Percentiles rank a stretch among this genome's conserved stretches.
phyloP scores from a whole-genome alignment of 768 basidiomycete species.

The Lactifluus piperatus region DNA sequence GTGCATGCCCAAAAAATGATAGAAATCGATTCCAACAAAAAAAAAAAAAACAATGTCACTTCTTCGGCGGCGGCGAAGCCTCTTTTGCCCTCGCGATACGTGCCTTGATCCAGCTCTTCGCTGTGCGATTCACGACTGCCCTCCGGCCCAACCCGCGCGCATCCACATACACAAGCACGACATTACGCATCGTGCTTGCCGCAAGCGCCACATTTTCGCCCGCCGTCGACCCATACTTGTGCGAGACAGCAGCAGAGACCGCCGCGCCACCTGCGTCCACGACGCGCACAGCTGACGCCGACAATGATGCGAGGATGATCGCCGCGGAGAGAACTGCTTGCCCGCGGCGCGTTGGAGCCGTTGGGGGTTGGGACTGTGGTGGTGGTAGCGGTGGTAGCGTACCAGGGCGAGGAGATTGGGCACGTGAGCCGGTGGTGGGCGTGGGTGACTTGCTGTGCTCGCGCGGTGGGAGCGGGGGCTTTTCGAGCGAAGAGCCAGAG shows the following conservation, averaged over 20 bases:
- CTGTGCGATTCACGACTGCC: conserved; percentile 13
- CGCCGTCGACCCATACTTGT: conserved; percentile 15
- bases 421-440: neutral
- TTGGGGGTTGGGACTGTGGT: no score
- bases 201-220: conserved; percentile 14
- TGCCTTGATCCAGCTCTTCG: conserved; percentile 9
- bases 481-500: neutral
- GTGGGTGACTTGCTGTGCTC: neutral
- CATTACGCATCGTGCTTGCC: conserved; percentile 12
- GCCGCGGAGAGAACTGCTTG: conserved; percentile 14
- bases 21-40: no score
- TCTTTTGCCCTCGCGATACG: neutral
- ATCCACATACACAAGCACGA: conserved; percentile 20
- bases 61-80: neutral
- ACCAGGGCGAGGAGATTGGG: neutral
- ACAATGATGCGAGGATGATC: conserved; percentile 13
- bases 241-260: conserved; percentile 17
- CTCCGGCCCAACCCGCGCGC: conserved; percentile 11
- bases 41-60: neutral
- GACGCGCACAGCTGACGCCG: conserved; percentile 3
- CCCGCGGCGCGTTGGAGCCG: neutral
- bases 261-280: conserved; percentile 14
- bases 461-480: conserved; percentile 16
- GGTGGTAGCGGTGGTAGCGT: neutral
- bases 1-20: no score